Conservation (phyloP, 2,329 filamentous ascomycete species). For the Monilinia aucupariae region DNA sequence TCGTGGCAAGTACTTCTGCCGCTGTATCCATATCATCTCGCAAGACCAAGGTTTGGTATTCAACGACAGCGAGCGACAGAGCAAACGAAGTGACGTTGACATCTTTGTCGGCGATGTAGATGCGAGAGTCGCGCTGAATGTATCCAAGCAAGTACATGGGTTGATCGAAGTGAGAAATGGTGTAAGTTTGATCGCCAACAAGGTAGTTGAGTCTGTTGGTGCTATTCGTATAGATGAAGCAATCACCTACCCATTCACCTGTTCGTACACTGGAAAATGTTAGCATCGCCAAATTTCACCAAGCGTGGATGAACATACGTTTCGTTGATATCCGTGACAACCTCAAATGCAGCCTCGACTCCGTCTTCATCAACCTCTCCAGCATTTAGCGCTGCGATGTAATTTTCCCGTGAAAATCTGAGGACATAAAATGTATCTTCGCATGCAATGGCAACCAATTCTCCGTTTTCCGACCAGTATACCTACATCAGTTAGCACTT, state of each 20-base stretch:
- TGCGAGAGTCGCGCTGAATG: constrained; percentile 87
- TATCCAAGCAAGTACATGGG: constrained; percentile 94
- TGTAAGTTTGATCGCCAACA: constrained; percentile 96
- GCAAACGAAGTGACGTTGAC: constrained; percentile 85
- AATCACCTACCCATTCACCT: constrained; percentile 96
- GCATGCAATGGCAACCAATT: constrained; percentile 86
- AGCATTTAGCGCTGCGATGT: constrained; percentile 73
- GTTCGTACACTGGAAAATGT: constrained; percentile 64
- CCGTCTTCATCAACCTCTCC: constrained; percentile 79
- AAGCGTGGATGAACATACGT: constrained; percentile 46
- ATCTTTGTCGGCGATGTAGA: constrained; percentile 95
- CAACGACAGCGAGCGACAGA: constrained; percentile 85
- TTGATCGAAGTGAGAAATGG: constrained; percentile 93
- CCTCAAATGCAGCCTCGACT: constrained; percentile 91
- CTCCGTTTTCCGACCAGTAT: constrained; percentile 96
- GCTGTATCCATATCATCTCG: constrained; percentile 91
- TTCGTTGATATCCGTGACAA: constrained; percentile 93
- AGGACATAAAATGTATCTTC: constrained; percentile 95
- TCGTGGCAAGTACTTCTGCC: constrained; percentile 73
- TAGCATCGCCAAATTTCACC: constrained; percentile 21
- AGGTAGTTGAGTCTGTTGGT: constrained; percentile 97
- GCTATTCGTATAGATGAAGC: constrained; percentile 97
- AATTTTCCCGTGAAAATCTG: constrained; percentile 84
- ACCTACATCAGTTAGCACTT: constrained; percentile 46
- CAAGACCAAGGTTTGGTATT: constrained; percentile 94